These are phyloP conservation scores for Trichophyton mentagrophytes DNA, from an alignment of 2,329 filamentous ascomycete genomes.

Conservation along the genomic window DNA sequence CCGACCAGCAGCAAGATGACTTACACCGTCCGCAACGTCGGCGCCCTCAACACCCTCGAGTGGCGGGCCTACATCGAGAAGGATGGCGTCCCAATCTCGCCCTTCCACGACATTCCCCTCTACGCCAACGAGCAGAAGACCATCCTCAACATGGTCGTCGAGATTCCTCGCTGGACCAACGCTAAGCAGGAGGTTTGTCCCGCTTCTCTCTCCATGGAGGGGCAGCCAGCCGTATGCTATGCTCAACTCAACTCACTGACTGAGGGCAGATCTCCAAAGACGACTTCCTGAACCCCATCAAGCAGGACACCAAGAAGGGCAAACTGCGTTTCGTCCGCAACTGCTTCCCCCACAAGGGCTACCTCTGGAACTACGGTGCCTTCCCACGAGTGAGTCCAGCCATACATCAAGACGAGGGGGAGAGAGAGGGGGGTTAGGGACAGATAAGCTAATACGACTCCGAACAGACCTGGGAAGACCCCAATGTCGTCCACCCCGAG, in stretches of 20 bases:
- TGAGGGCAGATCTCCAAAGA: conserved; percentile 82
- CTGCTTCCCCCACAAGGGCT: conserved; percentile 99
- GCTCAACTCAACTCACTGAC: not conserved
- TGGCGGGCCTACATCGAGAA: conserved; percentile 97
- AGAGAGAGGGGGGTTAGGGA: too few species aligned
- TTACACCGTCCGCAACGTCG: conserved; percentile 78
- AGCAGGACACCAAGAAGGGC: conserved; percentile 99
- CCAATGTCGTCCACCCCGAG: conserved; percentile 88
- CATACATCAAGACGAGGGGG: too few species aligned
- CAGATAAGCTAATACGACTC: not conserved
- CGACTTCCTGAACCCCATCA: conserved; percentile 95
- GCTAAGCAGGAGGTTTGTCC: conserved; percentile 86
- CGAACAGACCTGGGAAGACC: conserved; percentile 92
- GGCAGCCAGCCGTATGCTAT: not conserved
- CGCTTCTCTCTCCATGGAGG: not conserved
- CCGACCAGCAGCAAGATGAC: conserved; percentile 12
- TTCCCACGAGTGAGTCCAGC: conserved; percentile 73
- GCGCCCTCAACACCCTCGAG: conserved; percentile 81
- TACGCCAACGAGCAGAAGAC: conserved; percentile 95
- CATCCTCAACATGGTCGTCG: conserved; percentile 96
- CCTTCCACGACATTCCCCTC: conserved; percentile 97
- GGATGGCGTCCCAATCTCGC: conserved; percentile 84
- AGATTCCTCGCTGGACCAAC: conserved; percentile 99
- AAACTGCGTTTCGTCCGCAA: conserved; percentile 98
- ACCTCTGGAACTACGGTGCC: conserved; percentile 99